Percentiles rank a stretch among this genome's conserved stretches.
These are phyloP conservation scores for Cinnamomum micranthum DNA, from an alignment of 164 flowering plant genomes.

Conservation along the genomic window DNA sequence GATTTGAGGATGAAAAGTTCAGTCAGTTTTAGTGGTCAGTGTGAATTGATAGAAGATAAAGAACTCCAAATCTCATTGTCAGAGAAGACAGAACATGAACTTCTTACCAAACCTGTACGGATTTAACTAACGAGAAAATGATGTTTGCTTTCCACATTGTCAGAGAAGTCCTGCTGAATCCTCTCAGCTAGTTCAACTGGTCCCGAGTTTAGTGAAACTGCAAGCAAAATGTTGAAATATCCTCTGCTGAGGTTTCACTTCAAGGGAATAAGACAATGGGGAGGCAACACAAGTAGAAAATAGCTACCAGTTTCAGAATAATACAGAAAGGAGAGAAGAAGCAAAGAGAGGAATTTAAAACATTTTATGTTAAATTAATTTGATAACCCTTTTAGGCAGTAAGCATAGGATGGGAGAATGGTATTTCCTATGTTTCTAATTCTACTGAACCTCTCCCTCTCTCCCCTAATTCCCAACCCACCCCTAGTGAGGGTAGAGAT, in stretches of 20 bases:
- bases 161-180: neutral
- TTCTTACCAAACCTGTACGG: neutral
- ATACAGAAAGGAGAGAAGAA: neutral
- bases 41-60: neutral
- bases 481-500: too few species aligned
- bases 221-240: neutral
- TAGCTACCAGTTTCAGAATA: neutral
- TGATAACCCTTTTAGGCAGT: neutral
- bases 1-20: neutral
- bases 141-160: conserved; percentile 13
- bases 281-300: neutral
- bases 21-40: conserved; percentile 7
- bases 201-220: conserved; percentile 6
- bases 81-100: conserved; percentile 5
- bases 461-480: too few species aligned
- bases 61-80: neutral
- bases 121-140: neutral
- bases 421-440: neutral
- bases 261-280: neutral
- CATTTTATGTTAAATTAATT: neutral
- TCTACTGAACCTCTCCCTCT: too few species aligned
- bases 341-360: too few species aligned
- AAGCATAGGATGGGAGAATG: conserved; percentile 7
- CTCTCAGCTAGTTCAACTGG: conserved; percentile 10
- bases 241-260: conserved; percentile 1